Base-by-base conservation (phyloP, 148 eudicot species). In the Pouteria glomerata region DNA sequence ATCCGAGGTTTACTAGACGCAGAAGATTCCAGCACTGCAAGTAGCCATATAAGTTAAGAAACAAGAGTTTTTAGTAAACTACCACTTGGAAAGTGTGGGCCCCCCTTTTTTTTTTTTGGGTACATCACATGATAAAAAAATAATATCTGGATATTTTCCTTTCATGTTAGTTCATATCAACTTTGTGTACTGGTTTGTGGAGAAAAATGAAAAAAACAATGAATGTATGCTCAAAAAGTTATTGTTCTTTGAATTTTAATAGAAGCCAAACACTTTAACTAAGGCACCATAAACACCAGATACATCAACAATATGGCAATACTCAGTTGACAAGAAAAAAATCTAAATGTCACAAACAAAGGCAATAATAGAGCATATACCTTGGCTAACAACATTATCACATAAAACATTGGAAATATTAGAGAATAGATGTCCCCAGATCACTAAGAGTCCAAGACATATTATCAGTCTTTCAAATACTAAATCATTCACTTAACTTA, bases 1-100 rank as follows among this genome's bases (percentile, higher is more conserved):
- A 78, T 79, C 69, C 42, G 80, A 74, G 89, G 37, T 80, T 77
- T 85, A 57, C 56, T 70, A 21, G 87, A 75, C 27, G 82, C 60
- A 14, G 89, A 69, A 65, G 84, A 65, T 72, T 80, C 82, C 70
- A 48, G 56, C 70, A 71, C 96, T 94, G 88, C 86, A 85, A 73
- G 69, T 71, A 81, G 33, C 62, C 66, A 72, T 0, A n/a, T 37
- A 27, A 70, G 30, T 72, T 44, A 2, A 66, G 64, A 57, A 58
- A 61, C n/a, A 24, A 42, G 14, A 50, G 34, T 48, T 21, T 8
- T 41, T 66, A 66, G 71, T 41, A 50, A 72, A 62, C 52, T 31
- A 23, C 16, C 26, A 51, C 47, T 15, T 51, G 44, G 44, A 39
- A 39, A 39, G 44, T n/a, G n/a, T n/a, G n/a, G n/a, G n/a, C n/a